phyloP scores from a whole-genome alignment of 805 yeast species.

The Zygosaccharomyces bisporus region DNA sequence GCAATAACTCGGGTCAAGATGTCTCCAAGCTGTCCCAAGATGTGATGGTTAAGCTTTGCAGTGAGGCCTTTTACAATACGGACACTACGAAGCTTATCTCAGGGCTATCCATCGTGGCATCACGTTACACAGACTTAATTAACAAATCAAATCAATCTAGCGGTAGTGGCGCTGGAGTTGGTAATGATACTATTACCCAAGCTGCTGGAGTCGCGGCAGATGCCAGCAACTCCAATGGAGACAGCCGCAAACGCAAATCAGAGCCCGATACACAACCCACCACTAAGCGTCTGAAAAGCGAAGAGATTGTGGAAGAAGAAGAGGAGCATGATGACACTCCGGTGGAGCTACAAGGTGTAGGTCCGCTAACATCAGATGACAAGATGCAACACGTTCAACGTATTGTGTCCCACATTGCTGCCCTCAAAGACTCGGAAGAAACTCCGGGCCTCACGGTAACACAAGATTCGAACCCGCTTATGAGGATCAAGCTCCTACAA shows the following conservation, averaged over 20 bases:
- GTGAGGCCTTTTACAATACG: conserved; percentile 59
- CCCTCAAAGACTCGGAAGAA: conserved; percentile 21
- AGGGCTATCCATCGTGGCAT: conserved; percentile 65
- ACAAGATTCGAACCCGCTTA: conserved; percentile 24
- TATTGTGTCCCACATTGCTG: conserved; percentile 42
- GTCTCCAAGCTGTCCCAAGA: conserved; percentile 63
- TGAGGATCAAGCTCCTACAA: conserved; percentile 37
- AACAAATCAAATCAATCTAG: conserved; percentile 24
- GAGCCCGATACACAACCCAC: conserved; percentile 15
- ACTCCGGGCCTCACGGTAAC: conserved; percentile 12
- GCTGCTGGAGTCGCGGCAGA: conserved; percentile 23
- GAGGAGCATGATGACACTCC: conserved; percentile 30
- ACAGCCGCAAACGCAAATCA: conserved; percentile 13
- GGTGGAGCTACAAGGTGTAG: conserved; percentile 39
- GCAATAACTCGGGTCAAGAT: conserved; percentile 65
- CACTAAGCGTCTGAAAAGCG: conserved; percentile 22
- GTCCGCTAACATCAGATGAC: conserved; percentile 46
- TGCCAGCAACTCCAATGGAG: neutral
- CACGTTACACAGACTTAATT: conserved; percentile 55
- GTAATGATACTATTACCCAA: neutral
- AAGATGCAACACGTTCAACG: conserved; percentile 55
- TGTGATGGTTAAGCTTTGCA: conserved; percentile 59
- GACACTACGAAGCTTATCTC: conserved; percentile 51
- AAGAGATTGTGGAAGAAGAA: conserved; percentile 34
- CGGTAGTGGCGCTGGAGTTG: neutral